phyloP scores from a whole-genome alignment of 2,329 filamentous ascomycete genomes.

The Aspergillus aculeatus region DNA sequence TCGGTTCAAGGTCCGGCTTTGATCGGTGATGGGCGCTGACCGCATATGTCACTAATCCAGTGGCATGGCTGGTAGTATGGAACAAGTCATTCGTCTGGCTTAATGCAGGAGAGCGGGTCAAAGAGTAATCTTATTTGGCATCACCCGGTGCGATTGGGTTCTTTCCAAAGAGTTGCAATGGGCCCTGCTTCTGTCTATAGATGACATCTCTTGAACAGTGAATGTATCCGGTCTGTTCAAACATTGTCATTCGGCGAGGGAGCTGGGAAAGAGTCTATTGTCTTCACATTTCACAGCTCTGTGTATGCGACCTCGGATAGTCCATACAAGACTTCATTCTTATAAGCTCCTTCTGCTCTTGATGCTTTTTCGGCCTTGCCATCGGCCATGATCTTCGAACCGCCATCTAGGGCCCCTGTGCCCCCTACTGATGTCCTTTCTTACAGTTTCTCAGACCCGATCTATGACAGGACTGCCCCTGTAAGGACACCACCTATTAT shows the following conservation, averaged over 20 bases:
- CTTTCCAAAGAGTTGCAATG: not conserved
- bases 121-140: too few relatives aligned
- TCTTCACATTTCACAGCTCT: not conserved
- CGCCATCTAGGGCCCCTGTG: constrained; percentile 34
- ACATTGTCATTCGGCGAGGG: not conserved
- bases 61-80: not conserved
- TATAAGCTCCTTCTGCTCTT: not conserved
- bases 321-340: not conserved
- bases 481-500: constrained; percentile 26
- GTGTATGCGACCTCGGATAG: not conserved
- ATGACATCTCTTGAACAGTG: not conserved
- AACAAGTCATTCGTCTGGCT: not conserved
- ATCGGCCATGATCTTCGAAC: constrained; percentile 34
- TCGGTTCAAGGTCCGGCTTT: constrained; percentile 17
- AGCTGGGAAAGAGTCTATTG: not conserved
- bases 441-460: constrained; percentile 53
- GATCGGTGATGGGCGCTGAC: not conserved
- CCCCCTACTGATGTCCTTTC: constrained; percentile 55
- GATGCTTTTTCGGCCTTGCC: not conserved
- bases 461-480: constrained; percentile 51
- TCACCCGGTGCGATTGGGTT: too few relatives aligned
- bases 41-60: not conserved
- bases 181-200: not conserved
- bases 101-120: not conserved
- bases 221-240: not conserved